Percentiles rank a stretch among this genome's conserved stretches.
phyloP scores from a whole-genome alignment of 1,139 yeast species.

The Geotrichum europaeum region DNA sequence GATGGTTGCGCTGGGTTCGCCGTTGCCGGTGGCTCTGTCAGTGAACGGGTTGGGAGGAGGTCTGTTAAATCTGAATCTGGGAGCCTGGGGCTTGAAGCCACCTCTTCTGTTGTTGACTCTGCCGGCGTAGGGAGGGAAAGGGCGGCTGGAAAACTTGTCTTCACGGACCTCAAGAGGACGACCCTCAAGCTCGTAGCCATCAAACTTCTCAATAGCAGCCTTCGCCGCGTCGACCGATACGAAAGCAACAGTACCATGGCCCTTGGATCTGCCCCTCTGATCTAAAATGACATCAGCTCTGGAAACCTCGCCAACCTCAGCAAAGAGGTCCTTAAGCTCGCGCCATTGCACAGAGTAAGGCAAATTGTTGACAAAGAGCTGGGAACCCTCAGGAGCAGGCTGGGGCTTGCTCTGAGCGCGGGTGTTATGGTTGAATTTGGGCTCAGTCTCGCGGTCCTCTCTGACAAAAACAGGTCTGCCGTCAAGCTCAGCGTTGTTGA shows the following conservation, averaged over 20 bases:
- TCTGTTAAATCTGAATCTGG: conserved; percentile 10
- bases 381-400: conserved; percentile 37
- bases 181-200: conserved; percentile 90
- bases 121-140: conserved; percentile 6
- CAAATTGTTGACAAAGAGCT: conserved; percentile 74
- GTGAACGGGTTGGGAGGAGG: conserved; percentile 44
- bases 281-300: conserved; percentile 76
- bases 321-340: conserved; percentile 76
- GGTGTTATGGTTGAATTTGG: conserved; percentile 19
- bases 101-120: conserved; percentile 23
- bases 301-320: conserved; percentile 65
- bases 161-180: conserved; percentile 70
- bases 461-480: conserved; percentile 89
- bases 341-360: conserved; percentile 83
- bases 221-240: conserved; percentile 80
- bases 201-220: conserved; percentile 85
- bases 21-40: conserved; percentile 57
- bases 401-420: conserved; percentile 1
- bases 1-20: conserved; percentile 58
- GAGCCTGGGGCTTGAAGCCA: conserved; percentile 11
- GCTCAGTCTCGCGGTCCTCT: conserved; percentile 43
- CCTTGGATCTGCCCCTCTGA: conserved; percentile 68
- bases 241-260: conserved; percentile 85
- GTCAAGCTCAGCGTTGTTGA: conserved; percentile 58
- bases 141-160: conserved; percentile 42